Conservation (phyloP, 1,284 basidiomycete genomes). For the Trametes polyzona region DNA sequence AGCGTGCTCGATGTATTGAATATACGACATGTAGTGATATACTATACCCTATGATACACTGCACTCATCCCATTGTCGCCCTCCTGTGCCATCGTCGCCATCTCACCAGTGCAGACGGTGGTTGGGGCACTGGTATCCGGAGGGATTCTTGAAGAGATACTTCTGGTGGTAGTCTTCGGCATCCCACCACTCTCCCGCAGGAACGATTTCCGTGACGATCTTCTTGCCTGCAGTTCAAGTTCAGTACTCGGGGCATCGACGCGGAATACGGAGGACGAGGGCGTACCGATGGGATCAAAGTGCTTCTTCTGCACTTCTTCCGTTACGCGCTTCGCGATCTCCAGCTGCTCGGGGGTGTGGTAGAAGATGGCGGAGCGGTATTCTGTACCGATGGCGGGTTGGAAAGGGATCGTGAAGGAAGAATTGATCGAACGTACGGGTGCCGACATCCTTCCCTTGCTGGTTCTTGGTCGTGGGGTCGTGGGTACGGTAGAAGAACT, state of each 20-base stretch:
- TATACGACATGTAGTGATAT: background rate
- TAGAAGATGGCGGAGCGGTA: slow-evolving; percentile 95
- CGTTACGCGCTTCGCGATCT: slow-evolving; percentile 80
- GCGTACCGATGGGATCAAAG: slow-evolving; percentile 64
- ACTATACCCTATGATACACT: background rate
- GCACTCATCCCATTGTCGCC: too few species aligned
- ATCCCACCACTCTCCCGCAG: slow-evolving; percentile 76
- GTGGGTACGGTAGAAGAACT: slow-evolving; percentile 95
- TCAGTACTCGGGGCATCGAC: background rate
- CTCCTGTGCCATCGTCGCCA: too few species aligned
- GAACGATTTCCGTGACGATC: slow-evolving; percentile 78
- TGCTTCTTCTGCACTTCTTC: slow-evolving; percentile 86
- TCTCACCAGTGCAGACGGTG: slow-evolving; percentile 55
- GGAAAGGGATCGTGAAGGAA: background rate
- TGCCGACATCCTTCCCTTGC: slow-evolving; percentile 80
- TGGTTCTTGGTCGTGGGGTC: slow-evolving; percentile 86
- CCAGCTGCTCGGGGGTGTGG: slow-evolving; percentile 75
- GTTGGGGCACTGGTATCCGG: slow-evolving; percentile 60
- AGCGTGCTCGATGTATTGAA: background rate
- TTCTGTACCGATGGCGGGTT: slow-evolving; percentile 50
- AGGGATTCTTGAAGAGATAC: slow-evolving; percentile 74
- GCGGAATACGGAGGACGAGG: background rate
- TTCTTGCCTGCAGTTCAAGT: slow-evolving; percentile 45
- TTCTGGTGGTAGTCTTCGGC: slow-evolving; percentile 89
- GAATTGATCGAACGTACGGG: slow-evolving; percentile 58